A percentile compares a stretch with the other conserved stretches of the same genome.
phyloP scores from a whole-genome alignment of 2,329 filamentous ascomycete species.

The Helicocarpus griseus region DNA sequence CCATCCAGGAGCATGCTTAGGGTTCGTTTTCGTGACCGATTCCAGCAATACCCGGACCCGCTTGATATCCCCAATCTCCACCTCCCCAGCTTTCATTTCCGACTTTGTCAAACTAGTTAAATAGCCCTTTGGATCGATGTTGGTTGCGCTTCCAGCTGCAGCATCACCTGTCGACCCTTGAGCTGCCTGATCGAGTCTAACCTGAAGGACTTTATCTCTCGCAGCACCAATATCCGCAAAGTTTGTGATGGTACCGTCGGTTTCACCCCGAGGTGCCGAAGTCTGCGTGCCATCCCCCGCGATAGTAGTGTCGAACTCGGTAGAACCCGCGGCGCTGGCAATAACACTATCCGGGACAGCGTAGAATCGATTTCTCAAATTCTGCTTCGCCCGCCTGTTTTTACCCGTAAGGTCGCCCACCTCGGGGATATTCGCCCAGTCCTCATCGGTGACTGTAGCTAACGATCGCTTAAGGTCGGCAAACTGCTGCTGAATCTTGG shows the following conservation, averaged over 20 bases:
- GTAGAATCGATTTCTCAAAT: conserved; percentile 77
- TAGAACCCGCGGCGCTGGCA: conserved; percentile 69
- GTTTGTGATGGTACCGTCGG: conserved; percentile 89
- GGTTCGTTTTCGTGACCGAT: conserved; percentile 94
- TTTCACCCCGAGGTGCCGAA: conserved; percentile 37
- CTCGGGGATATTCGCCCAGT: conserved; percentile 92
- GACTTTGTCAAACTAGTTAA: conserved; percentile 82
- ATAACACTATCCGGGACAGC: conserved; percentile 94
- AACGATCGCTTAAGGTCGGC: conserved; percentile 89
- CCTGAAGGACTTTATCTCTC: conserved; percentile 88
- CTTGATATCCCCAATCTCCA: conserved; percentile 88
- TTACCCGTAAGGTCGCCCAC: conserved; percentile 95
- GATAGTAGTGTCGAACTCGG: conserved; percentile 81
- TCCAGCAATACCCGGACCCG: conserved; percentile 86
- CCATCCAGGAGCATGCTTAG: conserved; percentile 89
- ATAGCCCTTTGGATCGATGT: conserved; percentile 90
- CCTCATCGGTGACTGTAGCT: conserved; percentile 80
- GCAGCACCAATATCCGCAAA: conserved; percentile 96
- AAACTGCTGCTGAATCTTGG: conserved; percentile 97
- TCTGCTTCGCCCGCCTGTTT: conserved; percentile 76
- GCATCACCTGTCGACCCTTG: conserved; percentile 60
- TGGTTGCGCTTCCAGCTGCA: conserved; percentile 70
- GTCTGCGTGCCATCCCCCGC: conserved; percentile 61
- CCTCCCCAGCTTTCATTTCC: conserved; percentile 66
- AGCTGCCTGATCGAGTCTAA: conserved; percentile 84